Conservation (phyloP, 75 land plant species). For the Selaginella moellendorffii region DNA sequence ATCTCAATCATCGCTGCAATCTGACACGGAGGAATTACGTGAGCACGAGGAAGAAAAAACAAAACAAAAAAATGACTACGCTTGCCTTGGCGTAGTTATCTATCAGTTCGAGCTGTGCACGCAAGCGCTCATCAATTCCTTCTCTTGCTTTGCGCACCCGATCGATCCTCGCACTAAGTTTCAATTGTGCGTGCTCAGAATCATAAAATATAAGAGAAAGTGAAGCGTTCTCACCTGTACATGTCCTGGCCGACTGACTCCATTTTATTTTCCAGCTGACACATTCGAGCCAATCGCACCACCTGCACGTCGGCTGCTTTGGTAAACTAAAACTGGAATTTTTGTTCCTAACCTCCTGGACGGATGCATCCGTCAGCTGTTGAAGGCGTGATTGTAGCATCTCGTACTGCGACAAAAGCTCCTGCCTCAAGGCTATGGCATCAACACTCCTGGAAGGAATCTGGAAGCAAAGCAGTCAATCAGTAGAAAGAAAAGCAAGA, state of each 20-base stretch:
- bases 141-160: constrained; percentile 61
- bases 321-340: too few species aligned
- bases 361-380: constrained; percentile 55
- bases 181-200: neutral
- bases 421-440: constrained; percentile 58
- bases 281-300: constrained; percentile 92
- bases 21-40: constrained; percentile 26
- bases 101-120: constrained; percentile 58
- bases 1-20: constrained; percentile 97
- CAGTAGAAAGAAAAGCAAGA: constrained; percentile 1
- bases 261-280: constrained; percentile 91
- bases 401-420: constrained; percentile 85
- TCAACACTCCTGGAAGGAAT: constrained; percentile 70
- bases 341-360: constrained; percentile 80
- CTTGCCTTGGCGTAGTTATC: constrained; percentile 79
- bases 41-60: too few species aligned
- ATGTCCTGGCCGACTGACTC: constrained; percentile 75
- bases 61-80: too few species aligned
- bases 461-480: constrained; percentile 22
- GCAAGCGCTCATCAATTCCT: constrained; percentile 61
- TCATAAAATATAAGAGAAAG: too few species aligned
- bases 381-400: constrained; percentile 65
- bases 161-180: constrained; percentile 53
- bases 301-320: too few species aligned
- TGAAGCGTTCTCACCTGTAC: constrained; percentile 44